Evolutionary conservation across 148 eudicot species (phyloP).

Genomic region (Chenopodium berlandieri): DNA sequence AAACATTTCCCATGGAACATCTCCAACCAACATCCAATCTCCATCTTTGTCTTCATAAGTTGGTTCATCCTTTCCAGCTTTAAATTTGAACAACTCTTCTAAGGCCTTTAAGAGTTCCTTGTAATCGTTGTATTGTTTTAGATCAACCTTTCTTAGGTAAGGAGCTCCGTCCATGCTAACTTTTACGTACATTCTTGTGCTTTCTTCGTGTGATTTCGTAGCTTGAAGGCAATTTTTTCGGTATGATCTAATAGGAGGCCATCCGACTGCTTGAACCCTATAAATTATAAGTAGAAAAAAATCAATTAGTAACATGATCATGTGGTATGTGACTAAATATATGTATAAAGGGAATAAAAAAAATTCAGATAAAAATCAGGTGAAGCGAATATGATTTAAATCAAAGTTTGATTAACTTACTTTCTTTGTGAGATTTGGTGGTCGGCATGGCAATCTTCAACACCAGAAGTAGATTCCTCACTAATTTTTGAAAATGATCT

Average conservation of each 20-base stretch:
- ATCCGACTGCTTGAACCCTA: slow-evolving; percentile 36
- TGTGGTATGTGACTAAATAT: too few species aligned
- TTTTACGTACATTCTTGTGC: slow-evolving; percentile 22
- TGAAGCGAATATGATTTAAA: neutral
- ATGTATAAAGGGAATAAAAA: too few species aligned
- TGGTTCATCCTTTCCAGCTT: slow-evolving; percentile 16
- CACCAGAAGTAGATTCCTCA: slow-evolving; percentile 25
- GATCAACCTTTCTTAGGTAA: slow-evolving; percentile 35
- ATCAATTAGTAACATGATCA: neutral
- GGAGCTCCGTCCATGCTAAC: slow-evolving; percentile 47
- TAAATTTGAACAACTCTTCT: slow-evolving; percentile 32
- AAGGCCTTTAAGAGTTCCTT: slow-evolving; percentile 27
- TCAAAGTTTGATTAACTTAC: neutral
- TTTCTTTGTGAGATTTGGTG: neutral
- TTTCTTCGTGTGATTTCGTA: slow-evolving; percentile 14
- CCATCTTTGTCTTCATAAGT: slow-evolving; percentile 38
- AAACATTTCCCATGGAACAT: slow-evolving; percentile 43
- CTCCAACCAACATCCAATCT: slow-evolving; percentile 41
- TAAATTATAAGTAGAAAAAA: neutral
- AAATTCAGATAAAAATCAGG: neutral
- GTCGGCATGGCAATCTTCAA: neutral
- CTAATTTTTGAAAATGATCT: slow-evolving; percentile 3
- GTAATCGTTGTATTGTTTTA: slow-evolving; percentile 24
- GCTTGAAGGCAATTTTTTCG: slow-evolving; percentile 24
- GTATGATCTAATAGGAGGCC: slow-evolving; percentile 37